phyloP scores from a whole-genome alignment of 495 filamentous ascomycete species.

The Tuber melanosporum region DNA sequence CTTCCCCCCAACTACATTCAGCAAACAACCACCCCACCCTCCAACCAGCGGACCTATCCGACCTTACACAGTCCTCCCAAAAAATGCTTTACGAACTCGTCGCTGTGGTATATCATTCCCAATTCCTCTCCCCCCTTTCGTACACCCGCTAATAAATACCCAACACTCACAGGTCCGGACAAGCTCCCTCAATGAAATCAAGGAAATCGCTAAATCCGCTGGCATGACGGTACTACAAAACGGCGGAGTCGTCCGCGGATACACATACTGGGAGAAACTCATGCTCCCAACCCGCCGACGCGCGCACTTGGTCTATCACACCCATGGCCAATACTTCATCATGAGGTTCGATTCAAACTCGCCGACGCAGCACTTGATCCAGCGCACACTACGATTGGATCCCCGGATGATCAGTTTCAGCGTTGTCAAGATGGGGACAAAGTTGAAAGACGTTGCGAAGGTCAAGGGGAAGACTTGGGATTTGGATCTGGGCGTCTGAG shows the following conservation, averaged over 20 bases:
- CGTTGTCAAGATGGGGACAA: slow-evolving; percentile 74
- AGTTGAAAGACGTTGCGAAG: slow-evolving; percentile 34
- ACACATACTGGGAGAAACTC: slow-evolving; percentile 91
- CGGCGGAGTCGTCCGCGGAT: slow-evolving; percentile 84
- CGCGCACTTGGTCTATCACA: slow-evolving; percentile 72
- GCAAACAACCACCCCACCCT: background rate
- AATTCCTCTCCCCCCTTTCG: background rate
- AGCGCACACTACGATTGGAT: slow-evolving; percentile 72
- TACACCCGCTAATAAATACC: background rate
- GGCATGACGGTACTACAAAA: slow-evolving; percentile 74
- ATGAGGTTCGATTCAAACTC: slow-evolving; percentile 84
- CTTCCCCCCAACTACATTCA: background rate
- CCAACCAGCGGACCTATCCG: background rate
- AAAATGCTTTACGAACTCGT: slow-evolving; percentile 96
- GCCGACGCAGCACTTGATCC: slow-evolving; percentile 62
- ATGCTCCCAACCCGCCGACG: slow-evolving; percentile 66
- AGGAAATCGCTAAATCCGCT: slow-evolving; percentile 87
- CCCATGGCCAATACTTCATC: slow-evolving; percentile 87
- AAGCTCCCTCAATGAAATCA: slow-evolving; percentile 79
- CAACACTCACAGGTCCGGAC: slow-evolving; percentile 67
- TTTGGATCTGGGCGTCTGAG: slow-evolving; percentile 13
- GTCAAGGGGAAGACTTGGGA: slow-evolving; percentile 29
- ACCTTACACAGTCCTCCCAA: slow-evolving; percentile 22
- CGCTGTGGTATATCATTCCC: slow-evolving; percentile 64
- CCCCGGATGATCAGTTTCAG: slow-evolving; percentile 82